A percentile compares a stretch with the other conserved stretches of the same genome.
Conservation (phyloP, 345 rosid genomes). For the Arabis alpina region DNA sequence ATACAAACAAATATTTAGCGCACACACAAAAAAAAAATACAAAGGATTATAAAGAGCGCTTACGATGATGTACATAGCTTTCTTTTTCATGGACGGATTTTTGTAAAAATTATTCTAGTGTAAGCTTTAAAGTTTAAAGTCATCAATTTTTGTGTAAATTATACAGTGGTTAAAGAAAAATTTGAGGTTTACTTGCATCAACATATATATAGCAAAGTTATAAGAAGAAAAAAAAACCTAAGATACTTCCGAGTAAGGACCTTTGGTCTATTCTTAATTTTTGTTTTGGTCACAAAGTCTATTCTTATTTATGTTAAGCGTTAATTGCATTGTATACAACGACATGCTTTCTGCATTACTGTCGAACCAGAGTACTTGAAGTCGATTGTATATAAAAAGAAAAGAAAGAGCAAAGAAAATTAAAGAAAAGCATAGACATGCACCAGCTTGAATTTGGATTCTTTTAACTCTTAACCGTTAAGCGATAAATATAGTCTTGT, state of each 20-base stretch:
- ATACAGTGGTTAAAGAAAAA: not conserved
- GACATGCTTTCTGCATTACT: not conserved
- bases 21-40: too few relatives aligned
- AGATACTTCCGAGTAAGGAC: not conserved
- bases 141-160: not conserved
- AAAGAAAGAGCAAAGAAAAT: not conserved
- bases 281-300: not conserved
- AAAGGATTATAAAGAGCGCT: not conserved
- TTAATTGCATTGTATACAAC: not conserved
- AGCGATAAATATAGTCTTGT: conserved; percentile 11
- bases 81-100: not conserved
- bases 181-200: not conserved
- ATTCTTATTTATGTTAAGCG: not conserved
- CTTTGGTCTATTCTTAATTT: not conserved
- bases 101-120: not conserved
- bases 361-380: not conserved
- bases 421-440: conserved; percentile 9
- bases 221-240: too few relatives aligned
- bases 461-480: conserved; percentile 10
- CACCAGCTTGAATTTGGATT: conserved; percentile 21
- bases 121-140: not conserved
- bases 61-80: not conserved
- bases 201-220: not conserved
- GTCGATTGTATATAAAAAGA: not conserved
- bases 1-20: not conserved